Evolutionary conservation across 306 rosid genomes (phyloP).

Genomic region (Pachyrhizus erosus): DNA sequence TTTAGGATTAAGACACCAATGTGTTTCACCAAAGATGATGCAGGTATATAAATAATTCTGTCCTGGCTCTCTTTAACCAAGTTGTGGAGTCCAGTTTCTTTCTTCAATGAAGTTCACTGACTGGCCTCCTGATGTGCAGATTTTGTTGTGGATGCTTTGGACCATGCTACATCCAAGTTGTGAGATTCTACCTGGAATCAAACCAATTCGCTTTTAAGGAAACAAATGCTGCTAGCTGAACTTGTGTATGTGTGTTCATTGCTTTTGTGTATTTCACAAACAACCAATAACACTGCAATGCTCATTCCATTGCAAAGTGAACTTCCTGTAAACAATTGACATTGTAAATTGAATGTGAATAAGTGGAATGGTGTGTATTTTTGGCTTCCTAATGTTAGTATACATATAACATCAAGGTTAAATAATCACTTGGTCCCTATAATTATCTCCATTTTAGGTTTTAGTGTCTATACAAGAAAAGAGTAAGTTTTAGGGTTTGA

Average conservation of each 20-base stretch:
- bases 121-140: slow-evolving; percentile 50
- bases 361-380: not conserved
- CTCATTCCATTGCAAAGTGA: not conserved
- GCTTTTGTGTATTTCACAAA: not conserved
- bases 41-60: slow-evolving; percentile 50
- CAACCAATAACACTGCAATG: not conserved
- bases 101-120: not conserved
- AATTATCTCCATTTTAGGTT: no score
- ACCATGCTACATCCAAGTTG: slow-evolving; percentile 61
- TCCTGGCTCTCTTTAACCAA: not conserved
- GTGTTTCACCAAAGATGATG: slow-evolving; percentile 75
- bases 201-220: slow-evolving; percentile 9
- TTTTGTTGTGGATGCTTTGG: slow-evolving; percentile 80
- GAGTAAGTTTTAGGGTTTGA: no score
- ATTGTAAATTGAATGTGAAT: not conserved
- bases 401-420: not conserved
- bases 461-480: no score
- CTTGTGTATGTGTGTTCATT: not conserved
- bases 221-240: not conserved
- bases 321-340: not conserved
- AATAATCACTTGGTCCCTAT: no score
- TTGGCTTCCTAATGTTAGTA: not conserved
- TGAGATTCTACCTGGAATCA: slow-evolving; percentile 38
- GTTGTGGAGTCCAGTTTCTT: not conserved
- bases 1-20: slow-evolving; percentile 78